Evolutionary conservation across 2,329 filamentous ascomycete species (phyloP).

Genomic region (Chaetothyriales sp.): DNA sequence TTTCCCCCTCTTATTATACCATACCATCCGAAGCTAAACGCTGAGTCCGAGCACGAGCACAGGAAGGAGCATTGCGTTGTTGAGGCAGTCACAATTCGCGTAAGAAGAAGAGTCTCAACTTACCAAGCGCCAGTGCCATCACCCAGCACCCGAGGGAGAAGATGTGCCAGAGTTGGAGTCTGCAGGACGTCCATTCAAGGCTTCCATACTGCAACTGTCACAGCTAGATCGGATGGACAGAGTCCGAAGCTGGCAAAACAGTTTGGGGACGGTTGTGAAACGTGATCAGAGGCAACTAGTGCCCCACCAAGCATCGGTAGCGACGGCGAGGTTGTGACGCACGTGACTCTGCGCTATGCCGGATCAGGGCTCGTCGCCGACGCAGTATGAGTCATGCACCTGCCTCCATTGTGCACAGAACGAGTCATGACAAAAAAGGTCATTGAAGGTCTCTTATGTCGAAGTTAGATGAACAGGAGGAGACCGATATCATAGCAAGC

Average conservation of each 20-base stretch:
- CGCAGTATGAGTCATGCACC: neutral
- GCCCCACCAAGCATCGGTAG: neutral
- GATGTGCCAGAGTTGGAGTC: neutral
- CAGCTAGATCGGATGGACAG: neutral
- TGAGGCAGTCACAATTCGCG: neutral
- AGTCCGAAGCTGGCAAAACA: neutral
- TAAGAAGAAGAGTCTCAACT: neutral
- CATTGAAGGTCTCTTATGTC: no score
- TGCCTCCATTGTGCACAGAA: neutral
- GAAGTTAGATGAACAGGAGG: no score
- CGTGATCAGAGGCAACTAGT: neutral
- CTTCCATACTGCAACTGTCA: neutral
- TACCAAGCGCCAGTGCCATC: neutral
- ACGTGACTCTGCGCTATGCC: neutral
- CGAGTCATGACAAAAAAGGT: neutral
- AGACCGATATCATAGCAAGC: neutral
- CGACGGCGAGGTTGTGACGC: neutral
- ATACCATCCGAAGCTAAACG: neutral
- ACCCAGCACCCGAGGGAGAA: neutral
- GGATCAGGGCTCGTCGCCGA: neutral
- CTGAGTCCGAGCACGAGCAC: no score
- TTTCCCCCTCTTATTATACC: neutral
- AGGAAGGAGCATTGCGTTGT: neutral
- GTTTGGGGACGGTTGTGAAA: neutral
- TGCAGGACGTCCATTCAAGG: neutral